A percentile compares a stretch with the other conserved stretches of the same genome.
Conservation (phyloP, 2,329 filamentous ascomycete species). For the Paracoccidioides brasiliensis region DNA sequence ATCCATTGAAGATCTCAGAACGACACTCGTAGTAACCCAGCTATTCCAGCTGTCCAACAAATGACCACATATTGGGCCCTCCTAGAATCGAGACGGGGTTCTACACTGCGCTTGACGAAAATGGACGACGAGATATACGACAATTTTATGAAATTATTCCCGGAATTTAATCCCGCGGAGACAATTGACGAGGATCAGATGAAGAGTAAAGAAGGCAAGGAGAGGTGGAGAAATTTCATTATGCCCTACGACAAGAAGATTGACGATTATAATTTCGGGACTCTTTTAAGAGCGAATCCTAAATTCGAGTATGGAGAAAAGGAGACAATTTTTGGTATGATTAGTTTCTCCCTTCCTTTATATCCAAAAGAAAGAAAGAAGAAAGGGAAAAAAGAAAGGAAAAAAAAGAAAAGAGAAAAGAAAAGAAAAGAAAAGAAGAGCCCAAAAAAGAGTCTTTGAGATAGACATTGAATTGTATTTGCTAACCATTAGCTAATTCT, state of each 20-base stretch:
- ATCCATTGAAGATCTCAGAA: not conserved
- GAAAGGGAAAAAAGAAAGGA: no score
- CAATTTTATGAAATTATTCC: slow-evolving; percentile 77
- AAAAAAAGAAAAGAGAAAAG: no score
- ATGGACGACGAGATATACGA: slow-evolving; percentile 90
- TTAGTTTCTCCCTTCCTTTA: not conserved
- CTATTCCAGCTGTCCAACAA: slow-evolving; percentile 63
- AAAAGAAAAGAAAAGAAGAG: not conserved
- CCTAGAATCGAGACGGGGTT: slow-evolving; percentile 79
- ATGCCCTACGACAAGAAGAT: slow-evolving; percentile 86
- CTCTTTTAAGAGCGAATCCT: slow-evolving; percentile 68
- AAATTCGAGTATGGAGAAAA: slow-evolving; percentile 77
- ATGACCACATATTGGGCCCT: slow-evolving; percentile 96
- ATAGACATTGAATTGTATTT: not conserved
- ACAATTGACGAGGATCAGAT: slow-evolving; percentile 84
- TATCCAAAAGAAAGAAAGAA: no score
- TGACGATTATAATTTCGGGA: slow-evolving; percentile 97
- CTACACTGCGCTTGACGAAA: slow-evolving; percentile 79
- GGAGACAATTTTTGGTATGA: slow-evolving; percentile 78
- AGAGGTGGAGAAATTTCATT: slow-evolving; percentile 89
- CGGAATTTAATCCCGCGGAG: slow-evolving; percentile 73
- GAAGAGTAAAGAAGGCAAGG: slow-evolving; percentile 96
- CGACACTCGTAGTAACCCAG: slow-evolving; percentile 1
- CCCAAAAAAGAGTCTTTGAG: not conserved
- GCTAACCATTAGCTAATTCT: not conserved